Evolutionary conservation across 164 flowering plant species (phyloP), one percentile per base, ranked within the genome.

Genomic region (Magnolia sinica): DNA sequence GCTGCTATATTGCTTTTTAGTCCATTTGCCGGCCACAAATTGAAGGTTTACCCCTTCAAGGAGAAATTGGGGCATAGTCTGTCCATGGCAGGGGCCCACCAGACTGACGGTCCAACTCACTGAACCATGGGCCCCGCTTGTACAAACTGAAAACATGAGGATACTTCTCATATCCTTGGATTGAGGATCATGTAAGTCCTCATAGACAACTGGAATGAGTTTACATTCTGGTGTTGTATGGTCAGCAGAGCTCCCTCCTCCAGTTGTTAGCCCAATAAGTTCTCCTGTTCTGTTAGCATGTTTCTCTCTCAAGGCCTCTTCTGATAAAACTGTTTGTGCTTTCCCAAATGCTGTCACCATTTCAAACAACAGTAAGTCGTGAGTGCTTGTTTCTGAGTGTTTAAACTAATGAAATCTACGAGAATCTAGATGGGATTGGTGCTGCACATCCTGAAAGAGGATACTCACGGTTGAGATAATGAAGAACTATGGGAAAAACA

Each of bases 291-390:
- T 72, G 22, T 50, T 76, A 0, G 76, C 67, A 61, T 73, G 68
- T 20, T 80, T 76, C 45, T 80, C 76, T 2, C 45, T 82, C 70
- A 77, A 80, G 18, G n/a, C 79, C 81, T 81, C 84, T 68, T 82
- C 76, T 16, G 83, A 70, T 50, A 82, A 9, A 64, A 76, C 70
- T 19, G 79, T 75, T 27, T 81, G 82, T 66, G 76, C 18, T 67
- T 77, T 84, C 20, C 79, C 80, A 72, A 79, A 74, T 77, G 87
- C 91, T 88, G 83, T 78, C 78, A 13, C 16, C 18, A 10, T 49
- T 31, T 64, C 22, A 63, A n/a, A 6, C 27, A 77, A 19, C 49
- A 27, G 8, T 2, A 55, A 55, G 18, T 64, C 52, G 8, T 9
- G 7, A 19, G 58, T 45, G 16, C 8, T 1, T 45, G 4, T 19